Base-by-base conservation (phyloP, 2,329 filamentous ascomycete genomes). In the Zymoseptoria passerinii region DNA sequence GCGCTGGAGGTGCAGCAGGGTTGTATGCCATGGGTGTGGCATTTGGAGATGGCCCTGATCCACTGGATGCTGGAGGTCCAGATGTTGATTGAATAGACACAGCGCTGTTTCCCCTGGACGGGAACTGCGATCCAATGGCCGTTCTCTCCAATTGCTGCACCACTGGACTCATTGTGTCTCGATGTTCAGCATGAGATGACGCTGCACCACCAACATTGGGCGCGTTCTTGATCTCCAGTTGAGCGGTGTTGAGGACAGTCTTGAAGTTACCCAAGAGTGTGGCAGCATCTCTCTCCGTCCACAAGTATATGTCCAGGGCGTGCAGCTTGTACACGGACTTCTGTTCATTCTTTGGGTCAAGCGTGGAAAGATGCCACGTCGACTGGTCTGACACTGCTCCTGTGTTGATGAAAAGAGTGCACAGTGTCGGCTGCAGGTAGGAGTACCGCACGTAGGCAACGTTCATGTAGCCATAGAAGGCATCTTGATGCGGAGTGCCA, bases 301-400 rank as follows among this genome's bases (percentile, higher is more conserved):
- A 91, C 68, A 92, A 88, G 75, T 92, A 92, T 13, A 92, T 76
- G 68, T 92, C 88, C 58, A 92, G 71, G 0, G 85, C 86, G 70
- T 90, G 85, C 7, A 92, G 80, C 70, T 84, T 85, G 75, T 90
- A 90, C 77, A 90, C 83, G 71, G 90, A 91, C 71, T 88, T 90
- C 70, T 82, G 85, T 72, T 91, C 83, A 72, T 90, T 89, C 54
- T 79, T 80, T 1, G 83, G 83, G 71, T 92, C 87, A 70, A 81
- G 87, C 0, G 84, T 84, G 1, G 88, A 87, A 6, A 92, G 79
- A 72, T 90, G 87, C 89, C 88, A 92, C 71, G 90, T 74, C 1
- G 73, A 73, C 56, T 73, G 68, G 59, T 78, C 76, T 52, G 75
- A 72, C 18, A 75, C 71, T 27, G 67, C 72, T 72, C 57, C 76